phyloP scores from a whole-genome alignment of 2,329 filamentous ascomycete genomes.

The Paraconiothyrium brasiliense region DNA sequence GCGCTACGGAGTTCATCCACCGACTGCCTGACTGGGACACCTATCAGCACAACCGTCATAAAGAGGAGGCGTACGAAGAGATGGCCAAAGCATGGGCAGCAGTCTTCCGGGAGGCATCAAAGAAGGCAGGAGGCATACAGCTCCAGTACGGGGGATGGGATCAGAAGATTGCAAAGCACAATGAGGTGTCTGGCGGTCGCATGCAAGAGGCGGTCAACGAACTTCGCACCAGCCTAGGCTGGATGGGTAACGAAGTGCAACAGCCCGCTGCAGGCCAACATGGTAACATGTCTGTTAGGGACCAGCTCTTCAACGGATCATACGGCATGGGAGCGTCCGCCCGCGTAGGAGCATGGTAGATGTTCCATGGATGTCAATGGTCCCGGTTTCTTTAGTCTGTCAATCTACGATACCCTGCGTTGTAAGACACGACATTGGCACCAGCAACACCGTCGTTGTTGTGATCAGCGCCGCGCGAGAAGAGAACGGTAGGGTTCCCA shows the following conservation, averaged over 20 bases:
- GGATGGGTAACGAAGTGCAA: conserved; percentile 68
- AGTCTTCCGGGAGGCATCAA: conserved; percentile 89
- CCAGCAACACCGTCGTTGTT: background rate
- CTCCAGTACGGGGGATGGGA: conserved; percentile 94
- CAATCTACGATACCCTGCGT: conserved; percentile 14
- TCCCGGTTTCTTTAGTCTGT: conserved; percentile 8
- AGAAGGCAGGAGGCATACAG: conserved; percentile 88
- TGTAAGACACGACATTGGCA: conserved; percentile 4
- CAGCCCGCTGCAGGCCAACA: conserved; percentile 31
- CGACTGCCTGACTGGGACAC: conserved; percentile 90
- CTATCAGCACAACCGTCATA: conserved; percentile 87
- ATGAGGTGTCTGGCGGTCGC: conserved; percentile 83
- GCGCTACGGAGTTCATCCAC: conserved; percentile 89
- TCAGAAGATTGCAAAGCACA: conserved; percentile 84
- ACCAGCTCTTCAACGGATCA: conserved; percentile 64
- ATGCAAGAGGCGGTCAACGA: conserved; percentile 82
- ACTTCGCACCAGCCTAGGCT: conserved; percentile 77
- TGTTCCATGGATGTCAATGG: background rate
- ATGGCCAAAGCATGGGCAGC: conserved; percentile 92
- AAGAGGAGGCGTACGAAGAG: conserved; percentile 95
- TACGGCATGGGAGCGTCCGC: conserved; percentile 65
- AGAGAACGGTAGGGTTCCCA: background rate
- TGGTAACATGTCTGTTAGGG: conserved; percentile 48
- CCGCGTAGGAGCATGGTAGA: conserved; percentile 65
- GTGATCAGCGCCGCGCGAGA: conserved; percentile 1